Percentiles rank a stretch among this genome's conserved stretches.
These are phyloP conservation scores for Mentha longifolia DNA, from an alignment of 257 asterid genomes.

Conservation along the genomic window DNA sequence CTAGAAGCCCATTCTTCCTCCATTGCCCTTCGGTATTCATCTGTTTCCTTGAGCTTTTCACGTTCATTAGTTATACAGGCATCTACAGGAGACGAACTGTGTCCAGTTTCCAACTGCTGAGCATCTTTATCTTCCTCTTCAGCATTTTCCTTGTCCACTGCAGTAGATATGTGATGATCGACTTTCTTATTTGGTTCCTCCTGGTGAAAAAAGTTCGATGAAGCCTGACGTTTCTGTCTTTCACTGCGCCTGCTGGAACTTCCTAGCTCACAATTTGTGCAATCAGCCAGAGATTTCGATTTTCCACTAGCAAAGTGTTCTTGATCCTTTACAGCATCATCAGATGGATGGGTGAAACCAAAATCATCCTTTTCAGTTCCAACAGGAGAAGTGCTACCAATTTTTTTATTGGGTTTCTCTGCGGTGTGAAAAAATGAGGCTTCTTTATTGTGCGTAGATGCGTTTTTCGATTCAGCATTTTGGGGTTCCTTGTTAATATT, in stretches of 20 bases:
- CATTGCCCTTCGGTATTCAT: conserved; percentile 71
- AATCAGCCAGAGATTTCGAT: conserved; percentile 29
- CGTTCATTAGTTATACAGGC: conserved; percentile 51
- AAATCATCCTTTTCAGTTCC: conserved; percentile 29
- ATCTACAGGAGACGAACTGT: conserved; percentile 24
- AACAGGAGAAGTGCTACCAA: conserved; percentile 34
- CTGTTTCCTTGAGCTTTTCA: conserved; percentile 88
- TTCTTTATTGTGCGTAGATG: conserved; percentile 32
- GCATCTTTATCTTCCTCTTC: conserved; percentile 35
- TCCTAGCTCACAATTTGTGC: neutral
- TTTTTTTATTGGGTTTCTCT: conserved; percentile 31
- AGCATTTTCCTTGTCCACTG: neutral
- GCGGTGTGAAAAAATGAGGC: conserved; percentile 30
- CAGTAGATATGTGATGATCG: neutral
- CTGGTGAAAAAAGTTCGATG: neutral
- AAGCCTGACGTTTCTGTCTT: neutral
- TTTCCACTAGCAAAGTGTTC: neutral
- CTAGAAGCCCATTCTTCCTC: conserved; percentile 90
- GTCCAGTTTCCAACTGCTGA: conserved; percentile 29
- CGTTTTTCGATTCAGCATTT: conserved; percentile 34
- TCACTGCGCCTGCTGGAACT: neutral
- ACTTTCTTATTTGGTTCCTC: neutral
- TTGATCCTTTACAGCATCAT: conserved; percentile 15
- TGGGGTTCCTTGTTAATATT: conserved; percentile 28
- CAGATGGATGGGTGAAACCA: conserved; percentile 25